Base-by-base conservation (phyloP, 1,284 basidiomycete species). In the Cryptococcus depauperatus region DNA sequence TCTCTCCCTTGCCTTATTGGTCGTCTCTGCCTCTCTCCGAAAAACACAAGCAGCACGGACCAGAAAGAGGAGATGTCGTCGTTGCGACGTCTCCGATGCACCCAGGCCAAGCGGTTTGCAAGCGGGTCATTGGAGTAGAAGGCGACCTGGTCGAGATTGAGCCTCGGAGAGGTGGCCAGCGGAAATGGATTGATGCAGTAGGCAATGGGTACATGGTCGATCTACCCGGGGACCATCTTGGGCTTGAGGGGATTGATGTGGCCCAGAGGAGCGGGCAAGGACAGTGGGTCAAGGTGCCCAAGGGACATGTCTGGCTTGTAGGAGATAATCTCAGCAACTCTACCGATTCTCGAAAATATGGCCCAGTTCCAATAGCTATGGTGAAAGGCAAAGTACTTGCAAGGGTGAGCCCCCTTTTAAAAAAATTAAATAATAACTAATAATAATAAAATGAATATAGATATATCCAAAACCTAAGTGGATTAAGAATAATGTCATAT, bases 121-220 rank as follows among this genome's bases (percentile, higher is more conserved):
- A 98, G 73, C 81, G 93, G 33, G 75, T 98, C 13, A 75, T 96
- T 18, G 93, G 90, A 0, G 71, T 98, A 16, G 84, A 88, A 18
- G 93, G 93, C 2, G 93, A 98, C 66, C 73, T 84, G 18, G 68
- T 97, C 21, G 89, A 88, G 53, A 81, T 93, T 23, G 90, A 97
- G 51, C 75, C 92, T 9, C 45, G 63, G 16, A 37, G 60, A 35
- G 55, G 57, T 16, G 53, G 52, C 23, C 49, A 48, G 28, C 37
- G 56, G 25, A 60, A 58, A 44, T 62, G 60, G 58, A 44, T 57
- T 3, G 54, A 52, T 41, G 46, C 49, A 40, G 35, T 45, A 26
- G 44, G 52, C 41, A 18, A 35, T 29, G 46, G 46, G 11, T 52
- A 38, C 37, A 46, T 52, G 50, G 50, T 52, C 3, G 50, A 52